Conservation (phyloP, 495 filamentous ascomycete genomes). For the Penicillium antarcticum region DNA sequence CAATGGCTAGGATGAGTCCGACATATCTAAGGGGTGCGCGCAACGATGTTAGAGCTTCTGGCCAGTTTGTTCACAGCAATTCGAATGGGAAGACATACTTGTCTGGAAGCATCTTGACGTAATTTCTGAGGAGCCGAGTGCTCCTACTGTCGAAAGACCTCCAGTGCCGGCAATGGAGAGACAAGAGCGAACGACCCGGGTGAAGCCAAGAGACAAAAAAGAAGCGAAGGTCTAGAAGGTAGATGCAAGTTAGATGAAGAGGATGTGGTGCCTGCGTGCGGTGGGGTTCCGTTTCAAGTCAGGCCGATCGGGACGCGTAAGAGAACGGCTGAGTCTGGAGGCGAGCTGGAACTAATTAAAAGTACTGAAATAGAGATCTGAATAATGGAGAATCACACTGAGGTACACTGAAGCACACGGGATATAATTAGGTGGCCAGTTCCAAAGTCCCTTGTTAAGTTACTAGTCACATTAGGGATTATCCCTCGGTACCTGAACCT, state of each 20-base stretch:
- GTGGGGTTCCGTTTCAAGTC: conserved; percentile 33
- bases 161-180: conserved; percentile 33
- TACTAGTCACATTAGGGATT: too few species aligned
- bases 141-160: conserved; percentile 36
- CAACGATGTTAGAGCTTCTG: conserved; percentile 33
- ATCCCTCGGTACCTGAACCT: too few species aligned
- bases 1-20: conserved; percentile 82
- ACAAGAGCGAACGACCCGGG: conserved; percentile 17
- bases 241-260: conserved; percentile 9
- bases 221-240: conserved; percentile 7
- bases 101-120: conserved; percentile 70
- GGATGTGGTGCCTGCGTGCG: conserved; percentile 29
- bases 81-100: conserved; percentile 59
- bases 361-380: too few species aligned
- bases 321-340: conserved; percentile 6
- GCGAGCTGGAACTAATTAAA: neutral
- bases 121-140: conserved; percentile 38
- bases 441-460: too few species aligned
- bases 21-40: conserved; percentile 64
- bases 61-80: conserved; percentile 9
- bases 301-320: conserved; percentile 31
- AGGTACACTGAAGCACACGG: too few species aligned
- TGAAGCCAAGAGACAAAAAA: conserved; percentile 13
- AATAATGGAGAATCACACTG: too few species aligned
- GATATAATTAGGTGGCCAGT: too few species aligned